Evolutionary conservation across 805 yeast genomes (phyloP), one percentile per base, ranked within the genome.

Genomic region (Yamadazyma phyllophila): DNA sequence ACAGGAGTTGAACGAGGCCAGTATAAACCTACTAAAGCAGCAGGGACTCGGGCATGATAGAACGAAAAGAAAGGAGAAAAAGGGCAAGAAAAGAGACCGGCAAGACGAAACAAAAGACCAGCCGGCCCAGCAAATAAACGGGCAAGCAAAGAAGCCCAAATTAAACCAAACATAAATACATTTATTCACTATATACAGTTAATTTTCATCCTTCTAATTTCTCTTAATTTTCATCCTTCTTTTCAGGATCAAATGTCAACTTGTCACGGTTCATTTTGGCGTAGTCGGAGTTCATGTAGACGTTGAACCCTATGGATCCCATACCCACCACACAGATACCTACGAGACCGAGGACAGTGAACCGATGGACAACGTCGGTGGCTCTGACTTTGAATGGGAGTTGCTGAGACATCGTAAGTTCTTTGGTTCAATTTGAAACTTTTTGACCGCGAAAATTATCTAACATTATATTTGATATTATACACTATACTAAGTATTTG

Each of bases 201-300:
- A 40, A n/a, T 40, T 40, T 26, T 39, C 35, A 2, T 43, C 35
- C 29, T 39, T 39, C 38, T 44, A n/a, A n/a, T n/a, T n/a, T n/a
- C n/a, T n/a, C n/a, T 16, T 32, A 40, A n/a, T 40, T 40, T 26
- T 39, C 35, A 2, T 43, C 35, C 29, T 39, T 39, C 38, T 44
- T 17, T 40, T 45, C 44, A 15, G 48, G 49, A 7, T 61, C 63
- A 54, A 70, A 72, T 31, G 58, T 64, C 55, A 68, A 63, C 59
- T 72, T 72, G 39, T 65, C 48, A 51, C 61, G 58, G 61, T 72
- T 72, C 70, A 67, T 65, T 31, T 55, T 57, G 41, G 75, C 71
- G 54, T 55, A 72, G 53, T 72, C 76, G 20, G 74, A 69, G 61
- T 72, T 72, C 51, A 68, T 66, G 57, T 65, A 72, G 26, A 72